Conservation (phyloP, 2,329 filamentous ascomycete species). For the Penicillium sp. region DNA sequence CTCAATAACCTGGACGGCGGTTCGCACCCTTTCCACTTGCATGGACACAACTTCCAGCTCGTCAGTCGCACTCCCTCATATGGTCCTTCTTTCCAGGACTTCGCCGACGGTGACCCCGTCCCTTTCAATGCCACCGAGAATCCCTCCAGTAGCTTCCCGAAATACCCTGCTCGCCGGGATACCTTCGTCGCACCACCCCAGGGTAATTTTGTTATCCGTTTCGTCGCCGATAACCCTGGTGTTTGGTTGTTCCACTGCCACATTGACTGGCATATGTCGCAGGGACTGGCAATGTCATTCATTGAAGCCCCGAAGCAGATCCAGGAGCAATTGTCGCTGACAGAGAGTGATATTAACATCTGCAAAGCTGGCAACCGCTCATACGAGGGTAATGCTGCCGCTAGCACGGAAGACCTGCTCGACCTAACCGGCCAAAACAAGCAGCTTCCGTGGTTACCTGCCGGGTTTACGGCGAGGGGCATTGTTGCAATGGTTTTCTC, state of each 20-base stretch:
- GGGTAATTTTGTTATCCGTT: conserved; percentile 57
- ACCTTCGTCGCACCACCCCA: conserved; percentile 57
- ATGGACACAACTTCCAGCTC: conserved; percentile 59
- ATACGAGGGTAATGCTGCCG: conserved; percentile 63
- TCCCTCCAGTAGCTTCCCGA: conserved; percentile 37
- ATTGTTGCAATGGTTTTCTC: conserved; percentile 69
- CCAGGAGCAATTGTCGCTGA: conserved; percentile 54
- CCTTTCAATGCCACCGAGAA: conserved; percentile 16
- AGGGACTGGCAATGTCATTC: conserved; percentile 58
- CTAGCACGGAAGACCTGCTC: conserved; percentile 55
- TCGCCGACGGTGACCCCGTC: conserved; percentile 31
- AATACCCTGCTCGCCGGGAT: conserved; percentile 58
- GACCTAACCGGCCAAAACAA: conserved; percentile 56
- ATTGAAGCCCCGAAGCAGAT: conserved; percentile 56
- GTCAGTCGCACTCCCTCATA: conserved; percentile 51
- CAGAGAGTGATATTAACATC: conserved; percentile 50
- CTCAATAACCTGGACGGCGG: conserved; percentile 38
- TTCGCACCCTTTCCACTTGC: conserved; percentile 44
- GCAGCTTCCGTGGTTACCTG: conserved; percentile 50
- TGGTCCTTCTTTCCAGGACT: conserved; percentile 49
- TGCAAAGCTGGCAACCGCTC: conserved; percentile 49
- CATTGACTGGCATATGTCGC: conserved; percentile 66
- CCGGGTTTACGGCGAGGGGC: conserved; percentile 61
- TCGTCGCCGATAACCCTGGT: conserved; percentile 40
- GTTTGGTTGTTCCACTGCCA: conserved; percentile 72